Evolutionary conservation across 768 basidiomycete species (phyloP).

Genomic region (Pleurotus salmoneostramineus): DNA sequence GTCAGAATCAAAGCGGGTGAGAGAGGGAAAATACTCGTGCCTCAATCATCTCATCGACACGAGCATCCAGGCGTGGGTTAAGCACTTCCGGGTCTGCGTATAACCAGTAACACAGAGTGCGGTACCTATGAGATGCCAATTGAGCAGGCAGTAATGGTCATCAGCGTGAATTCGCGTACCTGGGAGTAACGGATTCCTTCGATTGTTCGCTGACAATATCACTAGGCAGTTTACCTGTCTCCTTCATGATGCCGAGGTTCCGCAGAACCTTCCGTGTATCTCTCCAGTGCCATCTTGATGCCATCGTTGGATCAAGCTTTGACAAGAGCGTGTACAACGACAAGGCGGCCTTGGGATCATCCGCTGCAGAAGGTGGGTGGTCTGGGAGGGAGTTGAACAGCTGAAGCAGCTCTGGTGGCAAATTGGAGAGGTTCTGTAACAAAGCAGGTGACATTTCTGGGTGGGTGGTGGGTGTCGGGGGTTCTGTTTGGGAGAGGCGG

Average conservation of each 20-base stretch:
- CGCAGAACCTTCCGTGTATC: constrained; percentile 90
- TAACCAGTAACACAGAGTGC: constrained; percentile 88
- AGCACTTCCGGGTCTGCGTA: constrained; percentile 67
- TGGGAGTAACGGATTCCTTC: constrained; percentile 36
- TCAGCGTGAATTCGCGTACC: constrained; percentile 36
- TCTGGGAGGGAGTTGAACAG: constrained; percentile 59
- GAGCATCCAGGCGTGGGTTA: constrained; percentile 63
- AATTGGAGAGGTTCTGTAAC: constrained; percentile 31
- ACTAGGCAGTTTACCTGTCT: constrained; percentile 60
- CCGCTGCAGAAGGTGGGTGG: constrained; percentile 51
- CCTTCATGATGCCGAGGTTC: constrained; percentile 73
- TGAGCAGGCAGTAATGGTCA: background rate
- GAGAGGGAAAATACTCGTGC: constrained; percentile 33
- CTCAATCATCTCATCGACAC: constrained; percentile 89
- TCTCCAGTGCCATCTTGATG: constrained; percentile 91
- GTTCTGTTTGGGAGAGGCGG: constrained; percentile 39
- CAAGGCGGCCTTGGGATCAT: constrained; percentile 53
- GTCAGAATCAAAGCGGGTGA: background rate
- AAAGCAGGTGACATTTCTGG: constrained; percentile 32
- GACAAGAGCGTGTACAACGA: constrained; percentile 64
- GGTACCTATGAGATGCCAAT: constrained; percentile 51
- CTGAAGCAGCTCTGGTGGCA: constrained; percentile 42
- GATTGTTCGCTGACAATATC: constrained; percentile 68
- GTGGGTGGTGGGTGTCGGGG: constrained; percentile 8
- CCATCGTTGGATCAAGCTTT: constrained; percentile 68